A percentile compares a stretch with the other conserved stretches of the same genome.
These are phyloP conservation scores for Magnaporthales sp. DNA, from an alignment of 2,329 filamentous ascomycete genomes.

Conservation along the genomic window DNA sequence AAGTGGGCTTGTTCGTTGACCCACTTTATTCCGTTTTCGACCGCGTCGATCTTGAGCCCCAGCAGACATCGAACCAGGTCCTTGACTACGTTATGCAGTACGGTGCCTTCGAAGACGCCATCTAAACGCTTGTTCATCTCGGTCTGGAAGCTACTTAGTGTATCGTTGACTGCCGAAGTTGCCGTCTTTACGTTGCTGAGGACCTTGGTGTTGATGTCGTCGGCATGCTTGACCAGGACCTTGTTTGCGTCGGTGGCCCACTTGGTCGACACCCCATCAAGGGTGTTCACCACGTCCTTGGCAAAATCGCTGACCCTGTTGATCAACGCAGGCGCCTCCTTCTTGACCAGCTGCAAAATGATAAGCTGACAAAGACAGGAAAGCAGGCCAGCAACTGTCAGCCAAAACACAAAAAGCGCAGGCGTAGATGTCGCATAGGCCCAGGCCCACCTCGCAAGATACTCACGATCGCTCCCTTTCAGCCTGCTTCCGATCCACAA, in stretches of 20 bases:
- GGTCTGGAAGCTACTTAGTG: conserved; percentile 72
- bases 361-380: conserved; percentile 76
- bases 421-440: conserved; percentile 81
- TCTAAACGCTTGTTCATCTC: conserved; percentile 69
- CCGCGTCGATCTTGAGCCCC: conserved; percentile 80
- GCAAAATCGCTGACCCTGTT: conserved; percentile 71
- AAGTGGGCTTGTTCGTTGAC: too few species aligned
- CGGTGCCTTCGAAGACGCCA: conserved; percentile 70
- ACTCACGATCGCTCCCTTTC: conserved; percentile 46
- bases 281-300: conserved; percentile 62
- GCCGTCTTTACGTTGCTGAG: conserved; percentile 82
- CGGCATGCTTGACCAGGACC: conserved; percentile 44
- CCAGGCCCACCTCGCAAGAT: conserved; percentile 72
- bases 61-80: conserved; percentile 83
- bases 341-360: conserved; percentile 63
- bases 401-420: conserved; percentile 76
- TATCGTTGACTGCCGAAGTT: conserved; percentile 75
- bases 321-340: conserved; percentile 67
- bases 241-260: conserved; percentile 74
- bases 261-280: conserved; percentile 62
- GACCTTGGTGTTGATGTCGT: conserved; percentile 74
- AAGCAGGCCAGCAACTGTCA: conserved; percentile 74
- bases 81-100: conserved; percentile 69
- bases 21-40: too few species aligned
- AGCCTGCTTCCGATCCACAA: conserved; percentile 4